These are phyloP conservation scores for Kwoniella pini DNA, from an alignment of 768 basidiomycete genomes.

Conservation along the genomic window DNA sequence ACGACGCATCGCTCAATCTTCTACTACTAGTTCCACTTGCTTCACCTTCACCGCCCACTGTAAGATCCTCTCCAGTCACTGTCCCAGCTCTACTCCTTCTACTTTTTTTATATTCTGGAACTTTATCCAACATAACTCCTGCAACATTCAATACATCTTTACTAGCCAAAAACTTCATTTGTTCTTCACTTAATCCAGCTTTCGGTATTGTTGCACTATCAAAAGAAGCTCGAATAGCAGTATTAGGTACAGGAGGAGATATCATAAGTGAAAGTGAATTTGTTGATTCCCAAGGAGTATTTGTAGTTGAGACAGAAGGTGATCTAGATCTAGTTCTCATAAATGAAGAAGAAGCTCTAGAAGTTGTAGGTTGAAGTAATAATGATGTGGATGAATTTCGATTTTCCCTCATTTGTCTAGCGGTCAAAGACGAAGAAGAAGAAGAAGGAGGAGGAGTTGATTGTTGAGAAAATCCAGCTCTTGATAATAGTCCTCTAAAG, in stretches of 20 bases:
- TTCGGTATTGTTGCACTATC: conserved; percentile 28
- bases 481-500: conserved; percentile 34
- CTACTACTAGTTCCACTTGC: background rate
- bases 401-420: conserved; percentile 10
- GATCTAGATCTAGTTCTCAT: background rate
- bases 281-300: conserved; percentile 34
- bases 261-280: conserved; percentile 28
- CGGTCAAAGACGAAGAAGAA: background rate
- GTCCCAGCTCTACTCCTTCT: conserved; percentile 7
- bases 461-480: conserved; percentile 21
- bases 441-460: background rate
- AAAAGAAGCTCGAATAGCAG: conserved; percentile 39
- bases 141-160: conserved; percentile 27
- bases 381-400: conserved; percentile 21
- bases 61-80: background rate
- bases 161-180: conserved; percentile 37
- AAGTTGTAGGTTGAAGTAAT: conserved; percentile 37
- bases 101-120: conserved; percentile 21
- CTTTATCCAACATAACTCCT: conserved; percentile 28
- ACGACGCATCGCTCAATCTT: background rate
- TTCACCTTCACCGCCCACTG: background rate
- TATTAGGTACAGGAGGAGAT: conserved; percentile 39
- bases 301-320: conserved; percentile 14
- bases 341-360: conserved; percentile 22
- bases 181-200: conserved; percentile 36